Evolutionary conservation across 805 yeast genomes (phyloP).

Genomic region (Schwanniomyces sp.): DNA sequence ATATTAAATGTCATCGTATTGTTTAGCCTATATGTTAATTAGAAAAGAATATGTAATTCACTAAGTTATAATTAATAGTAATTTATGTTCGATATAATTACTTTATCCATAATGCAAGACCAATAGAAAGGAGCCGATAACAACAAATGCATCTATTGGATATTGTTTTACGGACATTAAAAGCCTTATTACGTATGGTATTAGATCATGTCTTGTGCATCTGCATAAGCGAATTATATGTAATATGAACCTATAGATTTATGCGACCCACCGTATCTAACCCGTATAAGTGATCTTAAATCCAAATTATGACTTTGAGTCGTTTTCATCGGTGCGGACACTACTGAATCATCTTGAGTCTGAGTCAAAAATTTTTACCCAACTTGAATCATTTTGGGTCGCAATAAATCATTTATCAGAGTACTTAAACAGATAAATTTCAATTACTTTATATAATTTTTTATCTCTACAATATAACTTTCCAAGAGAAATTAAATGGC

Average conservation of each 20-base stretch:
- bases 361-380: not conserved
- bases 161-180: not conserved
- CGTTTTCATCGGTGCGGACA: not conserved
- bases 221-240: not conserved
- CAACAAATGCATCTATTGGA: not conserved
- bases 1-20: not conserved
- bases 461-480: not conserved
- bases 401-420: not conserved
- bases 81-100: too few species aligned
- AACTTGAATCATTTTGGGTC: not conserved
- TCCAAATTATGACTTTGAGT: not conserved
- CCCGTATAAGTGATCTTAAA: not conserved
- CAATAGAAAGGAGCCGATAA: not conserved
- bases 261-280: not conserved
- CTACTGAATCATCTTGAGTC: not conserved
- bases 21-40: not conserved
- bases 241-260: not conserved
- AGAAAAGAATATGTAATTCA: too few species aligned
- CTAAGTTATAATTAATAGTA: too few species aligned
- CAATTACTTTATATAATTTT: not conserved
- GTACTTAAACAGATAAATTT: not conserved
- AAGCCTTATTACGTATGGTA: not conserved
- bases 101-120: not conserved
- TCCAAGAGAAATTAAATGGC: not conserved
- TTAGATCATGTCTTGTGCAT: not conserved